Base-by-base conservation (phyloP, 768 basidiomycete genomes). In the Mrakia hoshinonis region DNA sequence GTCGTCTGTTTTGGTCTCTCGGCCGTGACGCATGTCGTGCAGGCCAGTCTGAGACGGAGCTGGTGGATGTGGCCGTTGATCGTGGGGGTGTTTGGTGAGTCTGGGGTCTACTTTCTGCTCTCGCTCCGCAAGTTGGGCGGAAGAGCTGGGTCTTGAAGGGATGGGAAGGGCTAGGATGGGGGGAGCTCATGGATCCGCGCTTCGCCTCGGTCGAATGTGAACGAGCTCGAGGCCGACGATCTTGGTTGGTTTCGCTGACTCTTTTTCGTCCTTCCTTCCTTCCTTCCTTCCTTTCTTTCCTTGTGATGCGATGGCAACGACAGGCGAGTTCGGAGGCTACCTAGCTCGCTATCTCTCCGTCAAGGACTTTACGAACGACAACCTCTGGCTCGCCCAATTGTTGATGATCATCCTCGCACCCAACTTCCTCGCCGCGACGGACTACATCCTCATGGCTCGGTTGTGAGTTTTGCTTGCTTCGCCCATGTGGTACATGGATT, bases 41-140 rank as follows among this genome's bases (percentile, higher is more conserved):
- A 68, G 29, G 55, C 55, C 4, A 24, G 34, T 13, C 38, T 29
- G 20, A 43, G 47, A 36, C 24, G 47, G 46, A 11, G 22, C 0
- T 68, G 55, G 52, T 68, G 67, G 67, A 68, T 68, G 67, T 68
- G 67, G 67, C 67, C 54, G 4, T 26, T 68, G 10, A n/a, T 58
- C 5, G 58, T 58, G 0, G 67, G 67, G 13, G 67, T 58, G 36
- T 22, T 68, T 4, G 67, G 46, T 46, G 22, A 38, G 48, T n/a
- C 54, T 22, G 13, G 20, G 11, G 9, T 18, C 15, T 29, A 47
- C 5, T 5, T 47, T 65, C 3, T 65, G 9, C 46, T 47, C 46
- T 48, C 38, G 13, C 5, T 24, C 34, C 38, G 38, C 9, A 22
- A 39, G 62, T 9, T 20, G 3, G n/a, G 62, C 24, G 4, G 13